A percentile compares a stretch with the other conserved stretches of the same genome.
phyloP scores from a whole-genome alignment of 2,329 filamentous ascomycete species.

The Periconia macrospinosa region DNA sequence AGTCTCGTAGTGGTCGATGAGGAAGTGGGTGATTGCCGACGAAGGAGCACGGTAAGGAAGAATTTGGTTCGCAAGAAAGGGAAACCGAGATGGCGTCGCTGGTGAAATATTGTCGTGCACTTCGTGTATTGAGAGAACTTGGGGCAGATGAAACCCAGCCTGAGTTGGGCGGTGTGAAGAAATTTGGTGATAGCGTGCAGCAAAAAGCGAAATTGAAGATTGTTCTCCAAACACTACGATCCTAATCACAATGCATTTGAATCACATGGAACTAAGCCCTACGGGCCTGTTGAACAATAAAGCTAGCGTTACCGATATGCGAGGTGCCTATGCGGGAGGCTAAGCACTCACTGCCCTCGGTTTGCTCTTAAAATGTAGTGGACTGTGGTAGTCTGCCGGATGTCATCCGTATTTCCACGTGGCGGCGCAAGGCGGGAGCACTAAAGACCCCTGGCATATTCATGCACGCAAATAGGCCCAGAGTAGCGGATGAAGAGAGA shows the following conservation, averaged over 20 bases:
- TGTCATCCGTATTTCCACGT: background rate
- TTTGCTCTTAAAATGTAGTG: background rate
- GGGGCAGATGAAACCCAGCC: too few relatives aligned
- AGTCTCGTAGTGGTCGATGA: background rate
- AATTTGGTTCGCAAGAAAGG: background rate
- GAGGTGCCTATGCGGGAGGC: background rate
- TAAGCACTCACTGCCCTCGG: background rate
- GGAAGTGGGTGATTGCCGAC: background rate
- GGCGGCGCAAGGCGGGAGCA: background rate
- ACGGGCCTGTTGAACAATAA: too few relatives aligned
- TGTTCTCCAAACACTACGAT: too few relatives aligned
- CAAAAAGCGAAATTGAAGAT: too few relatives aligned
- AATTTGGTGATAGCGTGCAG: too few relatives aligned
- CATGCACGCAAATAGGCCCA: background rate
- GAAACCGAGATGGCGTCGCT: background rate
- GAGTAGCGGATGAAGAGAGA: too few relatives aligned
- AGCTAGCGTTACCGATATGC: background rate
- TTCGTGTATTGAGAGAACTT: too few relatives aligned
- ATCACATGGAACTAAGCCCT: too few relatives aligned
- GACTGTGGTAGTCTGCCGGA: background rate
- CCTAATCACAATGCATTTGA: too few relatives aligned
- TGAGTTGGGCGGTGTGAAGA: too few relatives aligned
- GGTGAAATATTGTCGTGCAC: too few relatives aligned
- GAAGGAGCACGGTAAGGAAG: background rate
- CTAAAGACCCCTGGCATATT: background rate